phyloP scores from a whole-genome alignment of 352 stramenopile genomes.

The Blastocystis sp. region DNA sequence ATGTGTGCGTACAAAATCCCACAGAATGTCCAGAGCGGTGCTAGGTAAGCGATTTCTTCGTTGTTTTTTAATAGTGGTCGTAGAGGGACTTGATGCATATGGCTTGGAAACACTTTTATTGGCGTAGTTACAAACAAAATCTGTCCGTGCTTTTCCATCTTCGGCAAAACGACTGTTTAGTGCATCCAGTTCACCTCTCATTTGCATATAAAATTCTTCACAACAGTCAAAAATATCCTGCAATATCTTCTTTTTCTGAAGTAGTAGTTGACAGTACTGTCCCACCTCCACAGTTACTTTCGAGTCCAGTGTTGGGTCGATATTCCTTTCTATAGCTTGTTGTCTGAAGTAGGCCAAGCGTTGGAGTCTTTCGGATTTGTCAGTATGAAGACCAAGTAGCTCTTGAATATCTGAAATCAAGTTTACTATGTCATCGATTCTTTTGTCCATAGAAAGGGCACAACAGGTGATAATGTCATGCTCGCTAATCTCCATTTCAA shows the following conservation, averaged over 20 bases:
- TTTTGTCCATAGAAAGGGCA: background rate
- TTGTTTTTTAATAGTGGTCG: background rate
- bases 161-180: background rate
- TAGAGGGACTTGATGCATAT: background rate
- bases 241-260: background rate
- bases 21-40: background rate
- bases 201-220: constrained; percentile 27
- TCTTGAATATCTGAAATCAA: constrained; percentile 32
- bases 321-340: background rate
- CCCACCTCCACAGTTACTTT: background rate
- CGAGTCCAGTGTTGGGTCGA: background rate
- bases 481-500: background rate
- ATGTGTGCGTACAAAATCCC: constrained; percentile 8
- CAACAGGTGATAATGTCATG: background rate
- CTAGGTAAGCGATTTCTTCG: constrained; percentile 6
- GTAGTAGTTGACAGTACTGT: background rate
- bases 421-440: background rate
- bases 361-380: background rate
- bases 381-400: background rate
- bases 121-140: background rate
- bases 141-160: background rate
- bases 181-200: background rate
- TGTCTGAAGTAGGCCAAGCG: background rate
- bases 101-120: background rate
- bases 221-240: constrained; percentile 30